Evolutionary conservation across 208 protist genomes (phyloP).

Genomic region (Trypanosoma cruzi): DNA sequence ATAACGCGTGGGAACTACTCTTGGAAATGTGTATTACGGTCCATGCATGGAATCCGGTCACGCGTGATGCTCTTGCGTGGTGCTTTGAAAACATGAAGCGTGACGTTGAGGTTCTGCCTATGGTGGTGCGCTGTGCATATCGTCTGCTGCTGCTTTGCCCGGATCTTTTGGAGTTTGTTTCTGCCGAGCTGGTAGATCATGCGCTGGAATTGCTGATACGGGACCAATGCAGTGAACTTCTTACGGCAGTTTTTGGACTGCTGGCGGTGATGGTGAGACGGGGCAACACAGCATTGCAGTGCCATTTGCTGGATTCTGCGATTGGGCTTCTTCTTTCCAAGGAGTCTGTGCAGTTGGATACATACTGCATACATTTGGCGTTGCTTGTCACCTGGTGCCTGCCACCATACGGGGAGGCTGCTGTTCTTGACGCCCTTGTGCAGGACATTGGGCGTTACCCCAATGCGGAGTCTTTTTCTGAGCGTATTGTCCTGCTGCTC

Average conservation of each 20-base stretch:
- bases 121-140: slow-evolving; percentile 48
- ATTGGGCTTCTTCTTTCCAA: slow-evolving; percentile 19
- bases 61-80: slow-evolving; percentile 41
- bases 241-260: slow-evolving; percentile 30
- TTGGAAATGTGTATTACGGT: slow-evolving; percentile 49
- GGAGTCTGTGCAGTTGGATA: slow-evolving; percentile 48
- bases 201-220: slow-evolving; percentile 34
- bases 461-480: slow-evolving; percentile 33
- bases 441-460: slow-evolving; percentile 4
- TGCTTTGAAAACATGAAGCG: slow-evolving; percentile 48
- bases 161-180: slow-evolving; percentile 20
- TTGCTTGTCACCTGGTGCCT: slow-evolving; percentile 22
- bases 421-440: background rate
- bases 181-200: slow-evolving; percentile 24
- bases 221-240: slow-evolving; percentile 38
- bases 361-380: slow-evolving; percentile 24
- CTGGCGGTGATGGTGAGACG: slow-evolving; percentile 31
- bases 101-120: slow-evolving; percentile 53
- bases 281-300: slow-evolving; percentile 29
- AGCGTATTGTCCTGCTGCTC: slow-evolving; percentile 68
- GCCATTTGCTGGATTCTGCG: slow-evolving; percentile 18
- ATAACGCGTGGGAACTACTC: slow-evolving; percentile 81
- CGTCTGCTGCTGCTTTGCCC: slow-evolving; percentile 54
- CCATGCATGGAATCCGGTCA: slow-evolving; percentile 13
- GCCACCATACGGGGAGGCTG: background rate